Percentiles rank a stretch among this genome's conserved stretches.
Conservation (phyloP, 1,139 yeast species). For the Candida pseudoviswanathii region DNA sequence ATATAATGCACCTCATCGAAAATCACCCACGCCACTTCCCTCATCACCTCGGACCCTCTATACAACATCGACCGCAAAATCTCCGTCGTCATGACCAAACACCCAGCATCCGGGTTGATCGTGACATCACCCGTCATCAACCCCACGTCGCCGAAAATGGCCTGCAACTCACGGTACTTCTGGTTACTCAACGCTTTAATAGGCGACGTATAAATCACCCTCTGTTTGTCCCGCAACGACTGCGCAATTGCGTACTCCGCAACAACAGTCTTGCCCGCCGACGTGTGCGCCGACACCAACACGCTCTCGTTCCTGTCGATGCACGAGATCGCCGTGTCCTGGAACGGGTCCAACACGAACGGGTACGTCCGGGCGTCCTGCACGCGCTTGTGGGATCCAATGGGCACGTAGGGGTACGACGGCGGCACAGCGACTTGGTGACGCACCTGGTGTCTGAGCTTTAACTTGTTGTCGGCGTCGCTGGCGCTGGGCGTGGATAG, state of each 20-base stretch:
- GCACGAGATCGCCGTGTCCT: constrained; percentile 92
- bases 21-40: constrained; percentile 96
- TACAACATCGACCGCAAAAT: constrained; percentile 90
- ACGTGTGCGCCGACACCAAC: constrained; percentile 95
- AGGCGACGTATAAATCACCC: constrained; percentile 96
- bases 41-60: constrained; percentile 90
- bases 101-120: constrained; percentile 94
- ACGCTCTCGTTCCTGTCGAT: constrained; percentile 96
- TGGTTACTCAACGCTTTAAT: constrained; percentile 96
- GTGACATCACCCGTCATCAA: constrained; percentile 98
- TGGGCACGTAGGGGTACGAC: constrained; percentile 82
- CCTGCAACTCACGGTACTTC: constrained; percentile 88
- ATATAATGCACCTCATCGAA: constrained; percentile 97
- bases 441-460: constrained; percentile 88
- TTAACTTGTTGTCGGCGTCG: constrained; percentile 56
- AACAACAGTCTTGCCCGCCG: constrained; percentile 98
- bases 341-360: constrained; percentile 91
- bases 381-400: constrained; percentile 76
- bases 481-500: constrained; percentile 38
- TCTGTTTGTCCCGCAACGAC: constrained; percentile 83
- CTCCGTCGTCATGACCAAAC: constrained; percentile 97
- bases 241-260: constrained; percentile 99
- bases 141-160: constrained; percentile 95
- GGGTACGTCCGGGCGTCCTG: constrained; percentile 88
- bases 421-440: constrained; percentile 98